phyloP scores from a whole-genome alignment of 2,329 filamentous ascomycete species.

The Cladosporium phlei region DNA sequence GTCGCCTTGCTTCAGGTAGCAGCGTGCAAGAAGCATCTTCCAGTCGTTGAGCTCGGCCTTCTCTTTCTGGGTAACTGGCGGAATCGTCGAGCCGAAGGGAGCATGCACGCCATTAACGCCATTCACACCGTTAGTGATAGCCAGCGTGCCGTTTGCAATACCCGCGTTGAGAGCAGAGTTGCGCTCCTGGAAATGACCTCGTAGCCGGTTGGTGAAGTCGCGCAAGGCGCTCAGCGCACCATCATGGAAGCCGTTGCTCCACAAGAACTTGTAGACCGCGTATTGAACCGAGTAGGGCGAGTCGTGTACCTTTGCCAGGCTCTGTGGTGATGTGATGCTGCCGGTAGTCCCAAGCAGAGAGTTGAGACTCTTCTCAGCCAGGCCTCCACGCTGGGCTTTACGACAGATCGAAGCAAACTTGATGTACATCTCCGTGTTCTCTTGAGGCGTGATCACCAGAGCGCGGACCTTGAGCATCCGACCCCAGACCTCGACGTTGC shows the following conservation, averaged over 20 bases:
- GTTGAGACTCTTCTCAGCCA: slow-evolving; percentile 92
- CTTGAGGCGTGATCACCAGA: slow-evolving; percentile 81
- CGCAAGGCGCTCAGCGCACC: slow-evolving; percentile 56
- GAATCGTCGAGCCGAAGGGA: slow-evolving; percentile 27
- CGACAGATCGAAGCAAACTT: slow-evolving; percentile 98
- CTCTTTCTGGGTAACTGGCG: slow-evolving; percentile 33
- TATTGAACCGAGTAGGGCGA: slow-evolving; percentile 80
- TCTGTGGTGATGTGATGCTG: slow-evolving; percentile 52
- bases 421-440: slow-evolving; percentile 99
- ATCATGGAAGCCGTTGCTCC: slow-evolving; percentile 72
- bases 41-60: slow-evolving; percentile 51
- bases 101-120: slow-evolving; percentile 32
- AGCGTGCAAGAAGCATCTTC: slow-evolving; percentile 78
- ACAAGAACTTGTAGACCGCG: slow-evolving; percentile 95
- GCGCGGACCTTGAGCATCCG: slow-evolving; percentile 93
- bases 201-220: slow-evolving; percentile 57
- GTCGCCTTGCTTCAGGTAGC: slow-evolving; percentile 91
- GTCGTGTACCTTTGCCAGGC: slow-evolving; percentile 47
- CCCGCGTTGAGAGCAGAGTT: slow-evolving; percentile 31
- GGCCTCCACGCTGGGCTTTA: slow-evolving; percentile 88
- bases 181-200: slow-evolving; percentile 52
- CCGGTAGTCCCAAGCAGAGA: slow-evolving; percentile 65
- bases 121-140: slow-evolving; percentile 44
- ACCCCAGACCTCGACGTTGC: slow-evolving; percentile 97
- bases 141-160: slow-evolving; percentile 22